Conservation (phyloP, 805 yeast species). For the Candida lessepsii region DNA sequence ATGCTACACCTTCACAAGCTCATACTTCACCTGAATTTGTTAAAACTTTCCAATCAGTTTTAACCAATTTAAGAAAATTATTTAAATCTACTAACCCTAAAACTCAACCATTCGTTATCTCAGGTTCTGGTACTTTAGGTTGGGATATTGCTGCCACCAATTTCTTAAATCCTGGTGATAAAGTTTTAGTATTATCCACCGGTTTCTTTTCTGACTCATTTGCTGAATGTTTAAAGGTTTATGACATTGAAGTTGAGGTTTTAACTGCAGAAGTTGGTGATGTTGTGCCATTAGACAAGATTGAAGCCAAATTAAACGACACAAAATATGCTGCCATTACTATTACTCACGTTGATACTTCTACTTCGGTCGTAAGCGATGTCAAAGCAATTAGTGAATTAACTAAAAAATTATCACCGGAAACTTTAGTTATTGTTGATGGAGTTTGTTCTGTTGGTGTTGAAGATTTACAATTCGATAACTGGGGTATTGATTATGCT, state of each 20-base stretch:
- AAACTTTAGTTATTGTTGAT: constrained; percentile 81
- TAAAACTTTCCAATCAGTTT: constrained; percentile 64
- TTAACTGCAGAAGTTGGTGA: constrained; percentile 74
- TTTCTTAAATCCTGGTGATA: constrained; percentile 61
- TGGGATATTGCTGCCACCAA: constrained; percentile 91
- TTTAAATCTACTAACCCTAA: constrained; percentile 63
- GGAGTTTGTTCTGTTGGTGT: constrained; percentile 95
- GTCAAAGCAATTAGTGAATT: constrained; percentile 59
- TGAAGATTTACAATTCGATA: constrained; percentile 80
- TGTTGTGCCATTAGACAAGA: constrained; percentile 52
- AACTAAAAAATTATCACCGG: constrained; percentile 69
- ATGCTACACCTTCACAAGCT: constrained; percentile 81
- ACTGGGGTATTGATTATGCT: constrained; percentile 87
- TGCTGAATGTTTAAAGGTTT: constrained; percentile 69
- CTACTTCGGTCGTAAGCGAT: constrained; percentile 86
- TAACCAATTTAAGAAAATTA: constrained; percentile 66
- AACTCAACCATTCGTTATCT: constrained; percentile 76
- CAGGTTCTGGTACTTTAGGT: constrained; percentile 94
- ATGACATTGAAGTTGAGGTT: constrained; percentile 75
- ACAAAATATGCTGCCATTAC: constrained; percentile 68
- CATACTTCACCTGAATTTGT: constrained; percentile 87
- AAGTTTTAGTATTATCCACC: constrained; percentile 78
- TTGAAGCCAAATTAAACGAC: constrained; percentile 54
- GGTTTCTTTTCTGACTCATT: constrained; percentile 87
- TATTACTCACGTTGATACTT: constrained; percentile 94